Evolutionary conservation across 2,329 filamentous ascomycete species (phyloP).

Genomic region (Tetracladium maxilliforme): DNA sequence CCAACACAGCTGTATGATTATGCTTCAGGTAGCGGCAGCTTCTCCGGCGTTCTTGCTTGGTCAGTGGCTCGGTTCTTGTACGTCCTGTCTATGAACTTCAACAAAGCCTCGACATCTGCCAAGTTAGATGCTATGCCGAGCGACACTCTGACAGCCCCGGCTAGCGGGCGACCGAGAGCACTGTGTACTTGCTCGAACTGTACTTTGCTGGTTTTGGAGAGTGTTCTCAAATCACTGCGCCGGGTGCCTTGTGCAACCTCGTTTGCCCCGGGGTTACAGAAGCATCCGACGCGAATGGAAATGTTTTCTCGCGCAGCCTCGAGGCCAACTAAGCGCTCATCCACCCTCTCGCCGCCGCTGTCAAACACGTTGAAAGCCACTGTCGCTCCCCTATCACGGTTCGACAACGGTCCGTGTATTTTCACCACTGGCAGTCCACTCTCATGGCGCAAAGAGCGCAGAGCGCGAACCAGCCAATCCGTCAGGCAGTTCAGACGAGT

Average conservation of each 20-base stretch:
- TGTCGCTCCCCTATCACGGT: slow-evolving; percentile 17
- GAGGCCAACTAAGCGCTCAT: slow-evolving; percentile 18
- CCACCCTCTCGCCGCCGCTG: slow-evolving; percentile 14
- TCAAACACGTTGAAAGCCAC: slow-evolving; percentile 24
- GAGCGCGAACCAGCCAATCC: slow-evolving; percentile 16
- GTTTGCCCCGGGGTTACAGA: slow-evolving; percentile 24
- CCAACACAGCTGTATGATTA: no score
- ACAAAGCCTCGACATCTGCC: slow-evolving; percentile 19
- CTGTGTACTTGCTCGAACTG: slow-evolving; percentile 11
- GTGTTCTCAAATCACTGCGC: slow-evolving; percentile 4
- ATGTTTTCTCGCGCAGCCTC: slow-evolving; percentile 18
- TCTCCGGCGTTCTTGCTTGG: no score
- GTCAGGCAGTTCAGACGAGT: slow-evolving; percentile 20
- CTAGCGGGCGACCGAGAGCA: slow-evolving; percentile 9
- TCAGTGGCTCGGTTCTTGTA: no score
- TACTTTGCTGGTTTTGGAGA: slow-evolving; percentile 1
- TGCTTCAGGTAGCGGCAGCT: no score
- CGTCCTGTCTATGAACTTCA: no score
- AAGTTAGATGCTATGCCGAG: slow-evolving; percentile 21
- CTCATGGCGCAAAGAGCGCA: slow-evolving; percentile 15
- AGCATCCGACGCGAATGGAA: slow-evolving; percentile 24
- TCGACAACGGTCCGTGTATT: slow-evolving; percentile 18
- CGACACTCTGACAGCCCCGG: slow-evolving; percentile 21
- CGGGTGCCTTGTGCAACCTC: slow-evolving; percentile 12
- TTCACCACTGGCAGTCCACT: slow-evolving; percentile 16